Percentiles rank a stretch among this genome's conserved stretches.
These are phyloP conservation scores for Pestalotiopsis sp. DNA, from an alignment of 2,329 filamentous ascomycete genomes.

Conservation along the genomic window DNA sequence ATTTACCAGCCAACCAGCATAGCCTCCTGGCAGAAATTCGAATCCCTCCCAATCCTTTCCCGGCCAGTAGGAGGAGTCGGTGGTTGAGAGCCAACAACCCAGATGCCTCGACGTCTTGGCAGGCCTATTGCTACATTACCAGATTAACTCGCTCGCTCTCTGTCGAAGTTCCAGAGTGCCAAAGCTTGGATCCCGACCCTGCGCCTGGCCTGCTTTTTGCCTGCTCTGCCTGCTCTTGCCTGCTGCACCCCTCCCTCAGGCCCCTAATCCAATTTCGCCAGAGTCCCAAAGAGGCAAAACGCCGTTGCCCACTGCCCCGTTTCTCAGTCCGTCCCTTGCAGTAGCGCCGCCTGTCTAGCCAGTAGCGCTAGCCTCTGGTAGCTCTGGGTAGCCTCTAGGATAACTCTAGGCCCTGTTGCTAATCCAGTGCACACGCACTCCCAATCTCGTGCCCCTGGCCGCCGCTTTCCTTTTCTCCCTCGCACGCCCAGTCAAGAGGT, in stretches of 20 bases:
- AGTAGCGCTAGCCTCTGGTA: background rate
- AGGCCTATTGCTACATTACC: background rate
- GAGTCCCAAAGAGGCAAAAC: background rate
- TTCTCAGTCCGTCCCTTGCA: conserved; percentile 11
- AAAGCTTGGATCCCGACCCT: background rate
- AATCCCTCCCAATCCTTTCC: background rate
- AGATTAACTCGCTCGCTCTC: background rate
- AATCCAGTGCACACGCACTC: conserved; percentile 11
- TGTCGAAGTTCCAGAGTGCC: background rate
- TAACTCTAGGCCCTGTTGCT: background rate
- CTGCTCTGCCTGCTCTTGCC: background rate
- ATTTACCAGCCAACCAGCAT: background rate
- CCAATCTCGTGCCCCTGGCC: conserved; percentile 4
- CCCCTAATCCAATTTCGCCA: conserved; percentile 7
- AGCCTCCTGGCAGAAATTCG: background rate
- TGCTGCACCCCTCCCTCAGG: background rate
- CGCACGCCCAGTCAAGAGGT: background rate
- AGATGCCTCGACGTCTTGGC: background rate
- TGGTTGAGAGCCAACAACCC: background rate
- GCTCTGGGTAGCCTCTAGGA: background rate
- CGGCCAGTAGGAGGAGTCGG: background rate
- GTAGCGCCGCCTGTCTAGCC: conserved; percentile 9
- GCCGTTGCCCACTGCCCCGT: conserved; percentile 4
- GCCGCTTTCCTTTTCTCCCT: conserved; percentile 14
- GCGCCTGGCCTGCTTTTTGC: background rate